Percentiles rank a stretch among this genome's conserved stretches.
Evolutionary conservation across 257 asterid species (phyloP).

Genomic region (Rehmannia glutinosa): DNA sequence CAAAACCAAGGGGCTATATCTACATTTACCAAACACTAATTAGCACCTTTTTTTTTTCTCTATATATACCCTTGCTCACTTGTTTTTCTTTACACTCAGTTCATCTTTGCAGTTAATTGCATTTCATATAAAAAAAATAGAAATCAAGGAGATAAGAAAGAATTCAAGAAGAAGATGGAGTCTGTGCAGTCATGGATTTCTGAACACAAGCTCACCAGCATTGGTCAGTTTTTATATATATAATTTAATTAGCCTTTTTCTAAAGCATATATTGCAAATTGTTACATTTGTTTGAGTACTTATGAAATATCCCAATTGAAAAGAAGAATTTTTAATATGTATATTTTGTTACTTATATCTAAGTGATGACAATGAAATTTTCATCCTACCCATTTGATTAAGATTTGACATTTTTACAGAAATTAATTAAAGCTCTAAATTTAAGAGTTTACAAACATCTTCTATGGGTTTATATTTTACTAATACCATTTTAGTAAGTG

Average conservation of each 20-base stretch:
- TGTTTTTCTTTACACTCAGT: neutral
- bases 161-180: conserved; percentile 36
- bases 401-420: too few relatives aligned
- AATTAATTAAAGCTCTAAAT: too few relatives aligned
- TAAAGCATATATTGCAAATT: too few relatives aligned
- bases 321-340: too few relatives aligned
- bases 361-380: too few relatives aligned
- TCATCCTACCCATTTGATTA: too few relatives aligned
- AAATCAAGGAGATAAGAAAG: neutral
- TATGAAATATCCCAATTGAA: too few relatives aligned
- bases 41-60: neutral
- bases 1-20: conserved; percentile 36
- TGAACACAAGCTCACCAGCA: conserved; percentile 66
- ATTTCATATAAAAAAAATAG: neutral
- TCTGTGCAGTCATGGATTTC: conserved; percentile 66
- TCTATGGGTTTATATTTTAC: too few relatives aligned
- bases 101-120: neutral
- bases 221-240: conserved; percentile 34
- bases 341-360: too few relatives aligned
- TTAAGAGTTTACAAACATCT: too few relatives aligned
- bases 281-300: neutral
- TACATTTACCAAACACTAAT: neutral
- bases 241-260: neutral
- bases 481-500: too few relatives aligned
- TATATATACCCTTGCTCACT: conserved; percentile 14